These are phyloP conservation scores for Lumnitzera racemosa DNA, from an alignment of 345 rosid genomes.

Conservation along the genomic window DNA sequence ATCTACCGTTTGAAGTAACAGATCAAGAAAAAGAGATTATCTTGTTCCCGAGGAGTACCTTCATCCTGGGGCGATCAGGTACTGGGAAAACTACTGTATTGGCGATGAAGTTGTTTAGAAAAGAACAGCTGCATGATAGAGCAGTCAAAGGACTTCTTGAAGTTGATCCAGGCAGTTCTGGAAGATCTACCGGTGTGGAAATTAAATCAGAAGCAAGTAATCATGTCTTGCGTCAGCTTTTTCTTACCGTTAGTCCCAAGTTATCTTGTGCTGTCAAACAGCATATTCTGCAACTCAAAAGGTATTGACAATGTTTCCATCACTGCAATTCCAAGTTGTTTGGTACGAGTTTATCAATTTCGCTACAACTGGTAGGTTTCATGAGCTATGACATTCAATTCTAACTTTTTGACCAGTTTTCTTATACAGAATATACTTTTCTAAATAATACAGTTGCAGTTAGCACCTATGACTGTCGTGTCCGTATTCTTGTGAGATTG, in stretches of 20 bases:
- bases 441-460: no score
- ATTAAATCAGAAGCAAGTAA: constrained; percentile 8
- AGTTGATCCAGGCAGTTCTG: neutral
- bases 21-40: constrained; percentile 5
- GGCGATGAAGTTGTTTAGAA: neutral
- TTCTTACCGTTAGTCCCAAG: constrained; percentile 47
- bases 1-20: constrained; percentile 30
- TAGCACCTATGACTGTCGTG: no score
- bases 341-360: neutral
- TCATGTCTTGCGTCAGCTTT: constrained; percentile 31
- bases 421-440: no score
- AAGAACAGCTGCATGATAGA: neutral
- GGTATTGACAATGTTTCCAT: constrained; percentile 13
- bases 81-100: neutral
- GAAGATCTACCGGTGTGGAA: constrained; percentile 1
- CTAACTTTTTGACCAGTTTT: no score
- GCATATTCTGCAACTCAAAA: constrained; percentile 34
- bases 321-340: neutral
- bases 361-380: neutral
- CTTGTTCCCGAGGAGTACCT: neutral
- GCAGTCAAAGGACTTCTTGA: neutral
- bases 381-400: neutral
- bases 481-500: no score
- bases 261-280: constrained; percentile 39
- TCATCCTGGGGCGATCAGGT: neutral